phyloP scores from a whole-genome alignment of 495 filamentous ascomycete genomes.

The Tuber umbilicatum region DNA sequence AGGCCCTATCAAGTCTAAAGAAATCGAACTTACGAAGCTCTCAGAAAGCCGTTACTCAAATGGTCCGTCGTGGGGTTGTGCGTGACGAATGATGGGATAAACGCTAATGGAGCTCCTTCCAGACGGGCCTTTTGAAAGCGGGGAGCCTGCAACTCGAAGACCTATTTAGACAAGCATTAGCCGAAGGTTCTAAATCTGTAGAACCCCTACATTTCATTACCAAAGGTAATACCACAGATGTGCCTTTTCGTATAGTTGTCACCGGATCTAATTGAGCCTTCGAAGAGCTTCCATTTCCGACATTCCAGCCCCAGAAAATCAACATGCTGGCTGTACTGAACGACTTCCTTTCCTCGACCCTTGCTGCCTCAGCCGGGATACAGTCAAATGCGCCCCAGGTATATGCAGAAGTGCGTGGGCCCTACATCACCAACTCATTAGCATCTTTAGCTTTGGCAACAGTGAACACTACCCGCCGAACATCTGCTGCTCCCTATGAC shows the following conservation, averaged over 20 bases:
- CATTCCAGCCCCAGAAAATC: slow-evolving; percentile 52
- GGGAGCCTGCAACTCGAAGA: slow-evolving; percentile 77
- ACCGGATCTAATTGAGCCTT: neutral
- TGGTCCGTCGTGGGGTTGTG: slow-evolving; percentile 23
- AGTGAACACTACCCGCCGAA: slow-evolving; percentile 59
- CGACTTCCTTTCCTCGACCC: slow-evolving; percentile 52
- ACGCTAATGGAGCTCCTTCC: slow-evolving; percentile 27
- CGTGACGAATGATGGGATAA: neutral
- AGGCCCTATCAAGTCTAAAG: slow-evolving; percentile 71
- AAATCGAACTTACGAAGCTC: slow-evolving; percentile 82
- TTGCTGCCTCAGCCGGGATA: slow-evolving; percentile 47
- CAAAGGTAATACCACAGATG: slow-evolving; percentile 53
- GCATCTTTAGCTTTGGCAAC: slow-evolving; percentile 82
- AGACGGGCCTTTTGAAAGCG: slow-evolving; percentile 65
- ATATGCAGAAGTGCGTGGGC: slow-evolving; percentile 77
- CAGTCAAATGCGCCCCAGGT: slow-evolving; percentile 59
- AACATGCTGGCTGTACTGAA: slow-evolving; percentile 57
- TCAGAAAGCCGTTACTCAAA: slow-evolving; percentile 75
- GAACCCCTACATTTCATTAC: slow-evolving; percentile 90
- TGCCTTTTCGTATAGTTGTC: neutral
- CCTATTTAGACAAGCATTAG: slow-evolving; percentile 66
- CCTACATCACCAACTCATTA: slow-evolving; percentile 71
- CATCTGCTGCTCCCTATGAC: slow-evolving; percentile 70
- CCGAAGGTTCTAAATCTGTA: slow-evolving; percentile 64
- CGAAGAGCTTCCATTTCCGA: slow-evolving; percentile 62